Evolutionary conservation across 345 rosid genomes (phyloP), one percentile per base, ranked within the genome.

Genomic region (Sisymbrium irio): DNA sequence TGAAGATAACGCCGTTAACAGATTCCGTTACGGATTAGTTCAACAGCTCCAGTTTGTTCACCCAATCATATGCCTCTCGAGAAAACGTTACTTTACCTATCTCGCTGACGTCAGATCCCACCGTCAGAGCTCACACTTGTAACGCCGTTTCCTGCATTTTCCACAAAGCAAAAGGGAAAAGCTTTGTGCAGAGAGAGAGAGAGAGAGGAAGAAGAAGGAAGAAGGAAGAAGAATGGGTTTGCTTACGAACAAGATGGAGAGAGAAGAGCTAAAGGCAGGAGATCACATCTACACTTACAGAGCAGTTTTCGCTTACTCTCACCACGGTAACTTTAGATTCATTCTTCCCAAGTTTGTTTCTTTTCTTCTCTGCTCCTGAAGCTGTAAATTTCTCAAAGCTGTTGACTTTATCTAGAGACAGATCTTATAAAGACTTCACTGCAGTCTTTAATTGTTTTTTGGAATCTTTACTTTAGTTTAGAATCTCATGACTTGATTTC

Each of bases 211-310:
- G 7, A 7, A 61, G 15, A 19, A 44, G 37, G 59, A 49, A 18
- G 58, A 33, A 50, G 50, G 3, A 32, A 76, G 77, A 73, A 72
- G 65, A 61, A 95, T 95, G 99, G 99, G 99, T 64, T 72, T 95
- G 79, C 83, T 95, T 27, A 88, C 84, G 37, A 85, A 95, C 84
- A 86, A 86, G 81, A 82, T 83, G 30, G 98, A 90, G 76, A 86
- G 87, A 71, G 78, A 72, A 77, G 96, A 86, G 78, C 72, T 95
- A 81, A 87, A 79, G 41, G 77, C 98, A 28, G 99, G 99, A 33
- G 97, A 92, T 80, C 98, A 95, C 68, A 87, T 95, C 83, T 95
- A 95, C 84, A 87, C 97, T 82, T 95, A 95, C 86, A 84, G 97
- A 75, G 99, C 96, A 44, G 83, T 95, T 40, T 95, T 92, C 79